Evolutionary conservation across 495 filamentous ascomycete genomes (phyloP).

Genomic region (Neurospora cerealis): DNA sequence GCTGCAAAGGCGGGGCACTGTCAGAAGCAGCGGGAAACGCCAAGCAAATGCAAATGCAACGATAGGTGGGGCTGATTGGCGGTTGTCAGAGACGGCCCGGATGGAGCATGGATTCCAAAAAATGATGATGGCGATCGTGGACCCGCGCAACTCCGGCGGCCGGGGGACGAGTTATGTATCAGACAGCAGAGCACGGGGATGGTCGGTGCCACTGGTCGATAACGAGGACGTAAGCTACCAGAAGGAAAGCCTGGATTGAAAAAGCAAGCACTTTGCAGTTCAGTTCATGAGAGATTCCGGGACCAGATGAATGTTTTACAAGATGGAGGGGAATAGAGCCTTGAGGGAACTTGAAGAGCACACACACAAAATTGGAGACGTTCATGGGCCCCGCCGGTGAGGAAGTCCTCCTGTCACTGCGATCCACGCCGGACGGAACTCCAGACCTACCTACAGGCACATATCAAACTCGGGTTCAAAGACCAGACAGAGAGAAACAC

Average conservation of each 20-base stretch:
- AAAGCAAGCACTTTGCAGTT: neutral
- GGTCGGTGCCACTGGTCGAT: neutral
- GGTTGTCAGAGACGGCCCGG: neutral
- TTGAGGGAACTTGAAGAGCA: neutral
- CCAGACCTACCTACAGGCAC: neutral
- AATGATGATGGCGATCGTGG: neutral
- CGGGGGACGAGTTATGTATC: neutral
- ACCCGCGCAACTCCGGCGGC: neutral
- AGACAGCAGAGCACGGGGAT: neutral
- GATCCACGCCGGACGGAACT: neutral
- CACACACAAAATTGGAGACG: neutral
- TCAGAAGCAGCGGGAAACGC: neutral
- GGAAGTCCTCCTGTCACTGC: too few species aligned
- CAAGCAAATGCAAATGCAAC: neutral
- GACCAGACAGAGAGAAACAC: neutral
- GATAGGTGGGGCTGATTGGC: neutral
- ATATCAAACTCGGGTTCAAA: neutral
- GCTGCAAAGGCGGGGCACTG: neutral
- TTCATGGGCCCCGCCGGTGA: neutral
- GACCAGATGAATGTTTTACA: neutral
- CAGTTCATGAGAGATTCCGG: neutral
- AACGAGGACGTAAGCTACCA: neutral
- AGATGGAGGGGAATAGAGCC: neutral
- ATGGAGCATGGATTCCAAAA: neutral
- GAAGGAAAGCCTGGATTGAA: neutral